These are phyloP conservation scores for Pythium aristosporum DNA, from an alignment of 352 stramenopile genomes.

Conservation along the genomic window DNA sequence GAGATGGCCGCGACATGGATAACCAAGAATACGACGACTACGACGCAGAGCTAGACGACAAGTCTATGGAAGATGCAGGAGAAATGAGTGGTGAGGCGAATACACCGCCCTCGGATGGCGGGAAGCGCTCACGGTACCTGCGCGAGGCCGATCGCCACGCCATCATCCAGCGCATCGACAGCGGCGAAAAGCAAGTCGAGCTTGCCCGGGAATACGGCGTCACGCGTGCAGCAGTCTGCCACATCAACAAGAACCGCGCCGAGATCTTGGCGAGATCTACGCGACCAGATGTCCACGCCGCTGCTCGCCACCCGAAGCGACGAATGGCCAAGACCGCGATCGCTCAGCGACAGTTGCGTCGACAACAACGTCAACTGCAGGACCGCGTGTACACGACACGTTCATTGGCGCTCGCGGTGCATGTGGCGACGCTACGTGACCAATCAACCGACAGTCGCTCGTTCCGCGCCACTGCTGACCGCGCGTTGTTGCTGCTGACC, in stretches of 20 bases:
- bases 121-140: constrained; percentile 42
- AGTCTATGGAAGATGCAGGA: constrained; percentile 1
- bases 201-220: constrained; percentile 69
- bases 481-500: constrained; percentile 26
- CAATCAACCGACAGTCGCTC: constrained; percentile 2
- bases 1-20: too few species aligned
- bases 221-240: constrained; percentile 64
- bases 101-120: not conserved
- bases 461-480: constrained; percentile 22
- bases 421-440: constrained; percentile 26
- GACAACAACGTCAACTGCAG: not conserved
- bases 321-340: constrained; percentile 25
- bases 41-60: not conserved
- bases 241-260: constrained; percentile 79
- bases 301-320: constrained; percentile 26
- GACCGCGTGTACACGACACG: constrained; percentile 18
- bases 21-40: not conserved
- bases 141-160: constrained; percentile 53
- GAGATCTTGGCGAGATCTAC: constrained; percentile 52
- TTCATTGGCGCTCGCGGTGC: constrained; percentile 19
- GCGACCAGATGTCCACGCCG: constrained; percentile 20
- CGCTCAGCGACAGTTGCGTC: not conserved
- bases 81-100: not conserved
- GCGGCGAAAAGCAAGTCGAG: constrained; percentile 60
- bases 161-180: constrained; percentile 70